phyloP scores from a whole-genome alignment of 768 basidiomycete genomes.

The Rhizopogon salebrosus region DNA sequence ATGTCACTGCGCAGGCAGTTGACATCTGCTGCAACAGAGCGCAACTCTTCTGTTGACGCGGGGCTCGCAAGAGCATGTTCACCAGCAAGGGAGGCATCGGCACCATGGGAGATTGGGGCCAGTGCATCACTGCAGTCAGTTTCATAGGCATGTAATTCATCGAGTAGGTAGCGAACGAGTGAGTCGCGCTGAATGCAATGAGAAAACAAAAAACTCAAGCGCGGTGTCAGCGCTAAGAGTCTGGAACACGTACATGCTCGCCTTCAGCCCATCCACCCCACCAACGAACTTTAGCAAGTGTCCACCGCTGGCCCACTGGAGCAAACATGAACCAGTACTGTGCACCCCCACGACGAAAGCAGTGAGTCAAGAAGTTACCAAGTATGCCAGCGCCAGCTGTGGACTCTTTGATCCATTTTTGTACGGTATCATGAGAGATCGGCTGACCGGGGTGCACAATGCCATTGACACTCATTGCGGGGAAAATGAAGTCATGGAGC shows the following conservation, averaged over 20 bases:
- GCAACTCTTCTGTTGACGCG: not conserved
- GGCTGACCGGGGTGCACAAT: slow-evolving; percentile 18
- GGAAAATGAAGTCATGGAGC: slow-evolving; percentile 17
- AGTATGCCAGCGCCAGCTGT: not conserved
- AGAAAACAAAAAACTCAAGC: not conserved
- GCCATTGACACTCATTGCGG: slow-evolving; percentile 16
- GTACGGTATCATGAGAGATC: slow-evolving; percentile 17
- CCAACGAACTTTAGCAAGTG: slow-evolving; percentile 28
- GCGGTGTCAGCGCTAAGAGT: not conserved
- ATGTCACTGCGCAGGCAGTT: not conserved
- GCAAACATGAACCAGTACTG: slow-evolving; percentile 23
- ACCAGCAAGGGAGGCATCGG: not conserved
- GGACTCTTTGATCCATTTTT: slow-evolving; percentile 15
- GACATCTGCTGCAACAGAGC: not conserved
- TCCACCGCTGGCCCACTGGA: slow-evolving; percentile 27
- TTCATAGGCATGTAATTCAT: slow-evolving; percentile 20
- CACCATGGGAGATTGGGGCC: not conserved
- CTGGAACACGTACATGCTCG: slow-evolving; percentile 24
- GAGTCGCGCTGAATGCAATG: not conserved
- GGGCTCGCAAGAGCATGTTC: not conserved
- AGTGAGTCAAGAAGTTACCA: slow-evolving; percentile 21
- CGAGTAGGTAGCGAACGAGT: slow-evolving; percentile 19
- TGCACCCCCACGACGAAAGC: slow-evolving; percentile 22
- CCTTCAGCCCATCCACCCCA: slow-evolving; percentile 40
- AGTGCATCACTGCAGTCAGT: slow-evolving; percentile 12